These are phyloP conservation scores for Aspergillus pseudoglaucus DNA, from an alignment of 2,329 filamentous ascomycete genomes.

Conservation along the genomic window DNA sequence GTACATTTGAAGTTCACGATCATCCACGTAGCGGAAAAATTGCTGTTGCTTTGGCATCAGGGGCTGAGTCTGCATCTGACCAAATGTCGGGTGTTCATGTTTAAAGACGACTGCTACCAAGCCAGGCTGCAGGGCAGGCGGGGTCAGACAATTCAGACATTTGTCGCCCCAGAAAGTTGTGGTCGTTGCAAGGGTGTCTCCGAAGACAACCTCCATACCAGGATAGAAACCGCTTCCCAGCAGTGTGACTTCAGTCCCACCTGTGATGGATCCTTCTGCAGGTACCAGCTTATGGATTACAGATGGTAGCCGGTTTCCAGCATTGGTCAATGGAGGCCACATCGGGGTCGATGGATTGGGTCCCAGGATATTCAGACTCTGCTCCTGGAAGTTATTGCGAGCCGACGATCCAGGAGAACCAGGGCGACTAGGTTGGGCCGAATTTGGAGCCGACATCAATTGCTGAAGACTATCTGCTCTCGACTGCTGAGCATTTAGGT, in stretches of 20 bases:
- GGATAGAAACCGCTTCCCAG: slow-evolving; percentile 74
- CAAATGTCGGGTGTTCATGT: slow-evolving; percentile 46
- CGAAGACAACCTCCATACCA: slow-evolving; percentile 79
- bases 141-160: slow-evolving; percentile 71
- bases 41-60: slow-evolving; percentile 44
- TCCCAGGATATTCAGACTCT: slow-evolving; percentile 23
- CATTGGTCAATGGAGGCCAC: slow-evolving; percentile 48
- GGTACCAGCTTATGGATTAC: slow-evolving; percentile 79
- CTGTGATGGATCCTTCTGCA: slow-evolving; percentile 70
- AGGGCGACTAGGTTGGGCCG: slow-evolving; percentile 69
- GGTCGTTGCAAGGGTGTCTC: slow-evolving; percentile 60
- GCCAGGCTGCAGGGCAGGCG: slow-evolving; percentile 62
- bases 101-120: slow-evolving; percentile 66
- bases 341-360: slow-evolving; percentile 46
- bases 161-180: slow-evolving; percentile 76
- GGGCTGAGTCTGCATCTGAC: slow-evolving; percentile 37
- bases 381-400: slow-evolving; percentile 38
- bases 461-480: slow-evolving; percentile 62
- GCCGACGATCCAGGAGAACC: slow-evolving; percentile 56
- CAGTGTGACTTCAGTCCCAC: slow-evolving; percentile 81
- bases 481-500: slow-evolving; percentile 52
- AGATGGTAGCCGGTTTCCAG: slow-evolving; percentile 49
- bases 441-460: slow-evolving; percentile 65
- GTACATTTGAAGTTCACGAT: slow-evolving; percentile 43
- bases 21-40: slow-evolving; percentile 62